These are phyloP conservation scores for Stramenopiles sp. DNA, from an alignment of 352 stramenopile genomes.

Conservation along the genomic window DNA sequence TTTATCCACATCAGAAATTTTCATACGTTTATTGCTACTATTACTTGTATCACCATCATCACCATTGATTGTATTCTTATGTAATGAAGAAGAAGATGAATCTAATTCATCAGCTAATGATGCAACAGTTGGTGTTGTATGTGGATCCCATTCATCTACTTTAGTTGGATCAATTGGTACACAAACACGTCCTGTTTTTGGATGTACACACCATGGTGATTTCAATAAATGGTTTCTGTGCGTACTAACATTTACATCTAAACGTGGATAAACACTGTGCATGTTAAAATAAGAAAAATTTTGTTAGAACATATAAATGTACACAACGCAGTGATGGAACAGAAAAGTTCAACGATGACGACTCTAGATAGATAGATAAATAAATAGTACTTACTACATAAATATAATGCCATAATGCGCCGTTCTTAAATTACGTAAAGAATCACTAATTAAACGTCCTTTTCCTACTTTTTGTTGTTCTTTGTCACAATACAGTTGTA, in stretches of 20 bases:
- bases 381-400: no score
- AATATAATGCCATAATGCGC: not conserved
- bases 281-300: no score
- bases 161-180: slow-evolving; percentile 68
- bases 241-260: slow-evolving; percentile 99
- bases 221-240: slow-evolving; percentile 99
- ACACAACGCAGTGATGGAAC: no score
- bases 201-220: slow-evolving; percentile 90
- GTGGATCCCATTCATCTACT: slow-evolving; percentile 60
- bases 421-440: not conserved
- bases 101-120: not conserved
- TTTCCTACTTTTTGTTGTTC: not conserved
- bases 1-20: not conserved
- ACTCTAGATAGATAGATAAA: no score
- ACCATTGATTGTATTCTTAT: not conserved
- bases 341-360: no score
- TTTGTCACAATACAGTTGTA: not conserved
- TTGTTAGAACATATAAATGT: no score
- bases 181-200: slow-evolving; percentile 91
- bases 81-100: slow-evolving; percentile 86
- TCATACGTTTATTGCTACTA: not conserved
- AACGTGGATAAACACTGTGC: slow-evolving; percentile 78
- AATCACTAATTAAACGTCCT: not conserved
- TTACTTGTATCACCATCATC: not conserved
- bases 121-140: slow-evolving; percentile 33